These are phyloP conservation scores for Puccinia polysora DNA, from an alignment of 1,284 basidiomycete genomes.

Conservation along the genomic window DNA sequence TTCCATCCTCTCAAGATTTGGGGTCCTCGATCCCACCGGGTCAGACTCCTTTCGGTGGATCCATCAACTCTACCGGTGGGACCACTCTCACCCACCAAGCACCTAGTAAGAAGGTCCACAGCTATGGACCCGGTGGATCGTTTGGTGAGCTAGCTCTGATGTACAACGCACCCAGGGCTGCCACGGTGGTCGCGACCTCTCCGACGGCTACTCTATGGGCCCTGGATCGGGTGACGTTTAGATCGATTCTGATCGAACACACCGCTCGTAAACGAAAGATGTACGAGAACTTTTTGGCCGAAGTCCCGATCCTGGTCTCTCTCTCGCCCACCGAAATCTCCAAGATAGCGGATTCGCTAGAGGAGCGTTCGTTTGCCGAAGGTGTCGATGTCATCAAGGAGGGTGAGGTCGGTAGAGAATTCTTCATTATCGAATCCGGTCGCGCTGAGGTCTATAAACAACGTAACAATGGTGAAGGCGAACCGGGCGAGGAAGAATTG, in stretches of 20 bases:
- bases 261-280: constrained; percentile 82
- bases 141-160: constrained; percentile 97
- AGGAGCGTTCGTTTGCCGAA: constrained; percentile 72
- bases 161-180: constrained; percentile 94
- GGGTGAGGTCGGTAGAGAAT: constrained; percentile 91
- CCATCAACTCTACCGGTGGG: neutral
- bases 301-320: constrained; percentile 81
- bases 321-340: constrained; percentile 81
- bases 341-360: constrained; percentile 93
- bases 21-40: neutral
- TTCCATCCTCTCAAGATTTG: constrained; percentile 17
- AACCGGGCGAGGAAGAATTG: constrained; percentile 53
- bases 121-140: constrained; percentile 76
- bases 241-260: constrained; percentile 78
- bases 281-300: constrained; percentile 90
- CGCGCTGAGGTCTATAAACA: constrained; percentile 80
- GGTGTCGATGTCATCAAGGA: constrained; percentile 82
- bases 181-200: constrained; percentile 80
- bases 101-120: constrained; percentile 71
- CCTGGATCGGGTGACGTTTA: constrained; percentile 93
- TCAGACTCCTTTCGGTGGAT: neutral
- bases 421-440: constrained; percentile 94
- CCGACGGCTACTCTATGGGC: constrained; percentile 79
- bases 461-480: constrained; percentile 55
- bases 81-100: constrained; percentile 41